phyloP scores from a whole-genome alignment of 2,329 filamentous ascomycete genomes.

The Colletotrichum truncatum region DNA sequence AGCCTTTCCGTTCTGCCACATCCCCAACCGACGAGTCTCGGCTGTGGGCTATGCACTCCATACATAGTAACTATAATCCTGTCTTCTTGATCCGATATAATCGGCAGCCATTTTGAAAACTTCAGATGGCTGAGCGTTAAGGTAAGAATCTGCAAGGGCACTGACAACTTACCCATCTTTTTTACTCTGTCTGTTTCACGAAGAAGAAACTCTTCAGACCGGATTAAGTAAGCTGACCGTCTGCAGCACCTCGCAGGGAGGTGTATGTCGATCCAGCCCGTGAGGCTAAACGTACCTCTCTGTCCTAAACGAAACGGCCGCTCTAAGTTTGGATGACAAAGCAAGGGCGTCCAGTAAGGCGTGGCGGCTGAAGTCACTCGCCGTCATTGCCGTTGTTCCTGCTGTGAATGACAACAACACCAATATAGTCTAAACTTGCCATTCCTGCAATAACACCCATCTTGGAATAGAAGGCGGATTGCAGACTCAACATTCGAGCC shows the following conservation, averaged over 20 bases:
- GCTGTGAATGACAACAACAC: slow-evolving; percentile 1
- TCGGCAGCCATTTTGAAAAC: too few species aligned
- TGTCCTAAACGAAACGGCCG: too few species aligned
- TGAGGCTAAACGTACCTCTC: neutral
- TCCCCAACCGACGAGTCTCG: too few species aligned
- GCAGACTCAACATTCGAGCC: accelerated
- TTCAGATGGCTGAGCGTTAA: too few species aligned
- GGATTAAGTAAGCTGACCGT: neutral
- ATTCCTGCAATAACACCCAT: neutral
- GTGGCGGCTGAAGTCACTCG: slow-evolving; percentile 1
- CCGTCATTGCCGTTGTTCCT: neutral
- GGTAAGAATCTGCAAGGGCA: neutral
- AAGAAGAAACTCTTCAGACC: neutral
- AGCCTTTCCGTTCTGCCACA: neutral
- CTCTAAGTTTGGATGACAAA: slow-evolving; percentile 21
- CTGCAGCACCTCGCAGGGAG: neutral
- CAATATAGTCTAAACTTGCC: neutral
- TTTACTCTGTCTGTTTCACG: neutral
- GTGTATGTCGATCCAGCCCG: too few species aligned
- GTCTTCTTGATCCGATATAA: too few species aligned
- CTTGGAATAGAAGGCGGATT: neutral
- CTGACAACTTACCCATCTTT: neutral
- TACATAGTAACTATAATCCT: too few species aligned
- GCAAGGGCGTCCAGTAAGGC: neutral
- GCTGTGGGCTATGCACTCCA: too few species aligned